These are phyloP conservation scores for Paraphoma chrysanthemicola DNA, from an alignment of 2,329 filamentous ascomycete species.

Conservation along the genomic window DNA sequence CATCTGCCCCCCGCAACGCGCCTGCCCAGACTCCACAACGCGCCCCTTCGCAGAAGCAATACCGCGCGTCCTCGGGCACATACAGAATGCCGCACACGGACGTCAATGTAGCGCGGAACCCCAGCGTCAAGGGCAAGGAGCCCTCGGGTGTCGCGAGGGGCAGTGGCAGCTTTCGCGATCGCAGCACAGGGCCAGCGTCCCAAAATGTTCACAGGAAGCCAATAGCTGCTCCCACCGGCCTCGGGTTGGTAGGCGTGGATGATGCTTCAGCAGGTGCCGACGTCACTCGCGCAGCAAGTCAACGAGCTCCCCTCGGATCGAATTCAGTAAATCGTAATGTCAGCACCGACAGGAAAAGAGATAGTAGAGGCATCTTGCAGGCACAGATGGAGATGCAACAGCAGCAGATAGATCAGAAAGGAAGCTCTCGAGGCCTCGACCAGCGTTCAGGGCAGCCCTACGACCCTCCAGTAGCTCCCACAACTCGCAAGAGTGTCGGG, in stretches of 20 bases:
- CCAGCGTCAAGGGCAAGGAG: conserved; percentile 42
- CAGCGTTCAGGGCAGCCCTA: conserved; percentile 38
- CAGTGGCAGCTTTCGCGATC: conserved; percentile 41
- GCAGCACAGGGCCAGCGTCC: conserved; percentile 23
- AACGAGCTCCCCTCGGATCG: conserved; percentile 27
- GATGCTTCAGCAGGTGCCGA: conserved; percentile 32
- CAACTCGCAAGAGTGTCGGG: conserved; percentile 50
- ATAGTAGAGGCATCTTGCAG: conserved; percentile 43
- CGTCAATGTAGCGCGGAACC: conserved; percentile 21
- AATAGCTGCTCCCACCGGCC: conserved; percentile 29
- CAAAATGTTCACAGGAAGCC: conserved; percentile 33
- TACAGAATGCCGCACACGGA: conserved; percentile 25
- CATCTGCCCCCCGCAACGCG: conserved; percentile 25
- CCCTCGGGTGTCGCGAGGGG: conserved; percentile 34
- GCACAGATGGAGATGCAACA: conserved; percentile 49
- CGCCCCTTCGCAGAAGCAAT: conserved; percentile 31
- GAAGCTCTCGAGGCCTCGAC: conserved; percentile 40
- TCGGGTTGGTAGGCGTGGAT: conserved; percentile 42
- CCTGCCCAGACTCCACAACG: conserved; percentile 25
- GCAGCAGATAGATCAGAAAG: conserved; percentile 46
- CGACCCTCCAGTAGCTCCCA: conserved; percentile 36
- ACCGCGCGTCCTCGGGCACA: conserved; percentile 12
- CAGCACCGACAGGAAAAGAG: conserved; percentile 27
- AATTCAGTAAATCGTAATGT: conserved; percentile 13
- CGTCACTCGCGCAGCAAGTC: conserved; percentile 46